A percentile compares a stretch with the other conserved stretches of the same genome.
Evolutionary conservation across 2,329 filamentous ascomycete genomes (phyloP).

Genomic region (Aspergillus novofumigatus): DNA sequence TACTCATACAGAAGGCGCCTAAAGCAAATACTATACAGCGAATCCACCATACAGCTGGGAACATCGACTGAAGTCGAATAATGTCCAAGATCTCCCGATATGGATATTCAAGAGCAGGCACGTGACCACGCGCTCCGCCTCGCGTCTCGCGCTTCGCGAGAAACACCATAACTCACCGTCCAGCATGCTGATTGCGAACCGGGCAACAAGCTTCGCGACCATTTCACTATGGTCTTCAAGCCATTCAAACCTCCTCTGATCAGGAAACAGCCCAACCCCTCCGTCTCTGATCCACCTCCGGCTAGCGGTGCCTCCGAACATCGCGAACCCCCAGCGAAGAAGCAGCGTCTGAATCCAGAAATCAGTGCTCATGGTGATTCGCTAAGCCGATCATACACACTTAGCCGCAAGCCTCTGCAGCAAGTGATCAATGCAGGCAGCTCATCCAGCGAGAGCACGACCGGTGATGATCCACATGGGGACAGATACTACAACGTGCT

Average conservation of each 20-base stretch:
- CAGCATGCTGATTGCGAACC: neutral
- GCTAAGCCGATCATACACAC: constrained; percentile 7
- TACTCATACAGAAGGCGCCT: neutral
- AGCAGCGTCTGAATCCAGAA: constrained; percentile 31
- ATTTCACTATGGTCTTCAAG: constrained; percentile 39
- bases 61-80: no score
- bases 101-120: neutral
- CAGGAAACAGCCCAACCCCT: constrained; percentile 24
- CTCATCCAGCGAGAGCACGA: neutral
- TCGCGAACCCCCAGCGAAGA: constrained; percentile 28
- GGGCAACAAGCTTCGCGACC: constrained; percentile 1
- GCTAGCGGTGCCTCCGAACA: constrained; percentile 8
- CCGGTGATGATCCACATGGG: constrained; percentile 10
- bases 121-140: neutral
- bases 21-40: neutral
- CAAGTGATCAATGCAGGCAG: constrained; percentile 26
- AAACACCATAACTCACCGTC: no score
- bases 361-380: constrained; percentile 4
- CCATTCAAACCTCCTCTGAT: constrained; percentile 45
- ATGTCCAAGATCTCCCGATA: neutral
- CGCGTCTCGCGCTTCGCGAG: neutral
- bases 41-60: neutral
- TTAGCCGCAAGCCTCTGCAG: constrained; percentile 28
- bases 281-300: neutral
- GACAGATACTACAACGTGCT: constrained; percentile 46